Base-by-base conservation (phyloP, 345 rosid genomes). In the Fremontodendron californicum region DNA sequence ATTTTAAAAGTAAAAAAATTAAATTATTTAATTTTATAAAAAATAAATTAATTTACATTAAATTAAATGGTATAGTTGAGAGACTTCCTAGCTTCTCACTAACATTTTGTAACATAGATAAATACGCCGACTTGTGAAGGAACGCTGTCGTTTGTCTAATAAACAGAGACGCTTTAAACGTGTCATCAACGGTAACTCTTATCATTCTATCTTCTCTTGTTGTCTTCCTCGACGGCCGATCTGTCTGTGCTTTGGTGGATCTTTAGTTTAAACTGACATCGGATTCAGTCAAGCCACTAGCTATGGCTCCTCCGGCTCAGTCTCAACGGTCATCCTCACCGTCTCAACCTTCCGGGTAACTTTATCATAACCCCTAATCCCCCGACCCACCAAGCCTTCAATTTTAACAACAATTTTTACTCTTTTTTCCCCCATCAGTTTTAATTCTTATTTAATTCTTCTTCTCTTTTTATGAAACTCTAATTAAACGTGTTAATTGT, bases 311-410 rank as follows among this genome's bases (percentile, higher is more conserved):
- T 83, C 96, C 96, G 67, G 84, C 91, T 67, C 86, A 81, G 75
- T 85, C 98, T 19, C 88, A 88, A 78, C 91, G 94, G 77, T 89
- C 90, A 76, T 84, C 92, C 21, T 95, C 99, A 35, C 98, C 96
- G 70, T 93, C 99, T 42, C 98, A 95, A 70, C 98, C 99, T 71
- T 95, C 98, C 65, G 98, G 98, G 99, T 95, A 87, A 87, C 54
- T 83, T 67, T 16, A 52, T 46, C 52, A 54, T 65, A 77, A 74
- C 58, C n/a, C 12, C 40, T 8, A 33, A 66, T 21, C 16, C 51
- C 48, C 39, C 18, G 66, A n/a, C n/a, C n/a, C n/a, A 2, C 69
- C 33, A 43, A 42, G 4, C 18, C 31, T 42, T 67, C 49, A 65
- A 65, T n/a, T 65, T n/a, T 65, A 65, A 65, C 49, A 10, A 31